Base-by-base conservation (phyloP, 768 basidiomycete species). In the Leccinum barrowsii region DNA sequence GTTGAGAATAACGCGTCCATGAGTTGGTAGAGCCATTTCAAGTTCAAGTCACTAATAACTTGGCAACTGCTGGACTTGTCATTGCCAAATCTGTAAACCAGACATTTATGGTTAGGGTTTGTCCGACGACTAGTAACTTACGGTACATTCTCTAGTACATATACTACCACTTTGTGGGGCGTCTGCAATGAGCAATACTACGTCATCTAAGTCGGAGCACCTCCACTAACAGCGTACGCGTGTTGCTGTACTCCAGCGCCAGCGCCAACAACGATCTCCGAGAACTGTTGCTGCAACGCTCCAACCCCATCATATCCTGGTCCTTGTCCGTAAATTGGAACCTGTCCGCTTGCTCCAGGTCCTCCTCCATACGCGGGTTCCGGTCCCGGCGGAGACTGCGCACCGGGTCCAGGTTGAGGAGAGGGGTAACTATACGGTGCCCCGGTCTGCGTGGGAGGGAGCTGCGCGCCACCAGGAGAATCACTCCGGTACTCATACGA, bases 1-100 rank as follows among this genome's bases (percentile, higher is more conserved):
- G 52, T 93, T 86, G 52, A 98, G 76, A 40, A 96, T 85, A 42
- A 96, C 90, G 58, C 90, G 85, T 49, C 92, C 94, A 59, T 85
- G 81, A 2, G 93, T 94, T 21, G 92, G 91, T 32, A 94, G 80
- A 34, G 90, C 87, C 92, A 93, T 92, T 28, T 26, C 59, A 24
- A 55, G 49, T 34, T 26, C 59, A 22, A 55, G 49, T 34, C 30
- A 51, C 5, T 13, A 10, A n/a, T n/a, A 40, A 40, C 40, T 42
- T 42, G n/a, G 10, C n/a, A 40, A 28, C 28, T 30, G 28, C 21
- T 1, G 32, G 32, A 34, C 34, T 32, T 34, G 32, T 34, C 13
- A 35, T 11, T 52, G 11, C 30, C 12, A 22, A 52, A 22, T 47
- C 17, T 15, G 5, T 17, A 63, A 48, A 26, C 5, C 2, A 28